Conservation (phyloP, 306 rosid genomes). For the Corylus avellana region DNA sequence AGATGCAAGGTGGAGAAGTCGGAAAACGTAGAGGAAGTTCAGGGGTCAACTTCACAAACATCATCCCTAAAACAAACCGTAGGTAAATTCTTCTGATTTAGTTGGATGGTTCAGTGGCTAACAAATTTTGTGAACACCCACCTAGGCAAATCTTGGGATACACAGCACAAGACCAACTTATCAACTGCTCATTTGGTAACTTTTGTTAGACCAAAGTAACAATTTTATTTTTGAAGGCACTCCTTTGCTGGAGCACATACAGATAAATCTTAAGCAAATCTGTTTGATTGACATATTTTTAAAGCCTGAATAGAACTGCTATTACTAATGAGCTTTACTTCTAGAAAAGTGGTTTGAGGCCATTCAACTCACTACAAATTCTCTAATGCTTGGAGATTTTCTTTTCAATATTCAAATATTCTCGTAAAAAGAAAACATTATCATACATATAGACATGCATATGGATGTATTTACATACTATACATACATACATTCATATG, state of each 20-base stretch:
- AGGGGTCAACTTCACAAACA: constrained; percentile 44
- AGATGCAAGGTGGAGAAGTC: constrained; percentile 47
- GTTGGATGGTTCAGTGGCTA: neutral
- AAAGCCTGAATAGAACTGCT: neutral
- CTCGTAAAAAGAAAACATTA: neutral
- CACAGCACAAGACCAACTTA: neutral
- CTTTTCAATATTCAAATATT: neutral
- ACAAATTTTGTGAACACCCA: neutral
- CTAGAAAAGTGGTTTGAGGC: neutral
- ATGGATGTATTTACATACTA: neutral
- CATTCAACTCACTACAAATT: neutral
- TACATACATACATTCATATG: neutral
- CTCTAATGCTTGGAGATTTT: neutral
- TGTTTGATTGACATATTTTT: neutral
- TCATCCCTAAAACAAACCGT: constrained; percentile 26
- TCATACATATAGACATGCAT: too few relatives aligned
- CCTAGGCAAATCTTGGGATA: neutral
- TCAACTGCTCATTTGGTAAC: neutral
- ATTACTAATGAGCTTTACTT: neutral
- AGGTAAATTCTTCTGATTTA: constrained; percentile 40
- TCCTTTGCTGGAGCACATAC: neutral
- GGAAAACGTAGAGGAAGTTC: constrained; percentile 45
- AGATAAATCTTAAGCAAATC: neutral
- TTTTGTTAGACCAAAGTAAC: neutral
- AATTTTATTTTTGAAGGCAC: neutral